Evolutionary conservation across 768 basidiomycete genomes (phyloP).

Genomic region (Lactifluus subvellereus): DNA sequence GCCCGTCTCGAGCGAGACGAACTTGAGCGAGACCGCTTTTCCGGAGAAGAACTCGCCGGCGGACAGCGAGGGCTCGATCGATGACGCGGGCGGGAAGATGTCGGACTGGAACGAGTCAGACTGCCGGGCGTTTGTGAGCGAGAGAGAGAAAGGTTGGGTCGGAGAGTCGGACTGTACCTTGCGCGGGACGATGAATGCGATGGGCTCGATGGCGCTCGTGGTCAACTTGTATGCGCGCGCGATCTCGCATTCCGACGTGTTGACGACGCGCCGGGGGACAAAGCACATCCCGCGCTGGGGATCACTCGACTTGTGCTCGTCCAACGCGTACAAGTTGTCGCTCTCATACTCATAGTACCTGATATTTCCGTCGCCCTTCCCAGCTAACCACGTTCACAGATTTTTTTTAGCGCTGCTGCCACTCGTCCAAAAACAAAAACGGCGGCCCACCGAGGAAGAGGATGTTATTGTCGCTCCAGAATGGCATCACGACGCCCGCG

Average conservation of each 20-base stretch:
- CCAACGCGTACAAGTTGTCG: slow-evolving; percentile 67
- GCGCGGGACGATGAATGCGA: slow-evolving; percentile 92
- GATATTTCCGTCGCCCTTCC: slow-evolving; percentile 86
- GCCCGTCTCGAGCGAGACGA: slow-evolving; percentile 76
- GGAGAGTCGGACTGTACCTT: slow-evolving; percentile 47
- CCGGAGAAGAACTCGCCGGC: slow-evolving; percentile 87
- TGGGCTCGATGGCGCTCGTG: slow-evolving; percentile 71
- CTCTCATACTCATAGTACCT: slow-evolving; percentile 96
- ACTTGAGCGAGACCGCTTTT: slow-evolving; percentile 69
- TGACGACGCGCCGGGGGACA: slow-evolving; percentile 87
- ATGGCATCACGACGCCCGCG: slow-evolving; percentile 93
- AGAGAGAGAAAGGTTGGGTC: not conserved
- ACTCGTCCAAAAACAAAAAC: slow-evolving; percentile 36
- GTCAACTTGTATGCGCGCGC: slow-evolving; percentile 89
- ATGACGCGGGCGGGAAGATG: slow-evolving; percentile 90
- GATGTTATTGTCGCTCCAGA: slow-evolving; percentile 93
- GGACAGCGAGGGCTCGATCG: slow-evolving; percentile 69
- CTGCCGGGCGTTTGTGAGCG: slow-evolving; percentile 35
- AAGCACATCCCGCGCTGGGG: slow-evolving; percentile 98
- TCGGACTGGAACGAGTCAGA: slow-evolving; percentile 96
- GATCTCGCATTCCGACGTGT: slow-evolving; percentile 89
- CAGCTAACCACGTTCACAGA: not conserved
- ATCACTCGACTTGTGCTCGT: slow-evolving; percentile 84
- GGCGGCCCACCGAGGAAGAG: slow-evolving; percentile 61
- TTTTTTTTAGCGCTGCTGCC: slow-evolving; percentile 67